Percentiles rank a stretch among this genome's conserved stretches.
Evolutionary conservation across 2,329 filamentous ascomycete species (phyloP).

Genomic region (Phoma sp.): DNA sequence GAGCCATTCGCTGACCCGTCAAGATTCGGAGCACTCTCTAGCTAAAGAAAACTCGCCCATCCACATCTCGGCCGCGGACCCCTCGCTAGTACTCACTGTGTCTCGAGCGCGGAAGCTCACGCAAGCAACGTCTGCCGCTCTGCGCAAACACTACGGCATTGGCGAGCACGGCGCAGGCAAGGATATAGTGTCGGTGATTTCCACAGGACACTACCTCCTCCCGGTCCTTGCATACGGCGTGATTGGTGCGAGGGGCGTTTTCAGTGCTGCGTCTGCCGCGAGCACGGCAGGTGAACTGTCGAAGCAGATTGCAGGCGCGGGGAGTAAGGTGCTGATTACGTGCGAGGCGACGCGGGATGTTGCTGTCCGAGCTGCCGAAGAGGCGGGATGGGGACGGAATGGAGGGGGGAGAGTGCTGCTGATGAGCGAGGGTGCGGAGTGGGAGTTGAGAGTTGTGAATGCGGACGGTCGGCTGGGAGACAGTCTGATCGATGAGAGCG

Average conservation of each 20-base stretch:
- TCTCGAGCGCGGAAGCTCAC: conserved; percentile 56
- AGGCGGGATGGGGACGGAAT: conserved; percentile 49
- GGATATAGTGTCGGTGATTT: conserved; percentile 62
- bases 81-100: conserved; percentile 62
- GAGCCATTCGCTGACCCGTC: neutral
- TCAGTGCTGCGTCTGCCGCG: conserved; percentile 61
- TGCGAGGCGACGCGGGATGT: conserved; percentile 58
- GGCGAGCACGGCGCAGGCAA: conserved; percentile 57
- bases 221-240: conserved; percentile 63
- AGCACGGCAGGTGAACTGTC: conserved; percentile 60
- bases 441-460: conserved; percentile 41
- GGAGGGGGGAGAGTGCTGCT: conserved; percentile 57
- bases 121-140: conserved; percentile 61
- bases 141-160: conserved; percentile 62
- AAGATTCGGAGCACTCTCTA: conserved; percentile 39
- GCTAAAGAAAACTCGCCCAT: conserved; percentile 59
- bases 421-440: conserved; percentile 53
- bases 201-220: conserved; percentile 61
- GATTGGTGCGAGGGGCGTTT: conserved; percentile 66
- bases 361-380: conserved; percentile 58
- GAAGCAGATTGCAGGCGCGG: conserved; percentile 54
- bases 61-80: conserved; percentile 64
- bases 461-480: conserved; percentile 30
- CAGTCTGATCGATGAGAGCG: conserved; percentile 47
- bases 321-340: conserved; percentile 53